These are phyloP conservation scores for Isoetes taiwanensis DNA, from an alignment of 75 land plant species.

Conservation along the genomic window DNA sequence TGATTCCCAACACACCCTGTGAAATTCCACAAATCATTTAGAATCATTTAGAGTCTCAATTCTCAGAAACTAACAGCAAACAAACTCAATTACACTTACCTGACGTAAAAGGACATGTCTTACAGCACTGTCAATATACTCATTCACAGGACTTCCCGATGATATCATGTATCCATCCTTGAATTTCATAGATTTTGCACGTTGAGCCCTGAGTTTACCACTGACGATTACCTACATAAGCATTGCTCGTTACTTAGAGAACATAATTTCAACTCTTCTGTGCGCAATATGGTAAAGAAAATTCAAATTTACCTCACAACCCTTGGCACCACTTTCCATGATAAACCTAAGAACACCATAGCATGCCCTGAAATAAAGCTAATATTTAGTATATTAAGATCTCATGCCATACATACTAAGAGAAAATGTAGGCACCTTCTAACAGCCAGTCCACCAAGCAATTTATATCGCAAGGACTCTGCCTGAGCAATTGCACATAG, in stretches of 20 bases:
- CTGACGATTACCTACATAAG: background rate
- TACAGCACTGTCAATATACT: background rate
- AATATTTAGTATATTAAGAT: no score
- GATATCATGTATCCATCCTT: no score
- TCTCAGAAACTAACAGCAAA: background rate
- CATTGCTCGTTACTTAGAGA: no score
- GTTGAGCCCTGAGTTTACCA: background rate
- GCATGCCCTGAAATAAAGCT: constrained; percentile 8
- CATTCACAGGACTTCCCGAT: background rate
- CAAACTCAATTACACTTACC: no score
- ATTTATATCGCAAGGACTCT: constrained; percentile 27
- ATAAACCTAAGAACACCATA: constrained; percentile 12
- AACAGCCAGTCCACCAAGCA: constrained; percentile 17
- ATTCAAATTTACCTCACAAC: no score
- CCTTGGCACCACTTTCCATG: no score
- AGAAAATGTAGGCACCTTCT: background rate
- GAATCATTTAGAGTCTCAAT: background rate
- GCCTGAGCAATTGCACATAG: constrained; percentile 26
- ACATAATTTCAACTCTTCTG: background rate
- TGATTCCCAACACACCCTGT: constrained; percentile 27
- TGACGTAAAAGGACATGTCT: constrained; percentile 22
- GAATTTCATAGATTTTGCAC: no score
- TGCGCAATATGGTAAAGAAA: no score
- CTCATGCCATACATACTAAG: no score
- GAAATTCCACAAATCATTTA: background rate